A percentile compares a stretch with the other conserved stretches of the same genome.
phyloP scores from a whole-genome alignment of 176 grass and related monocot genomes.

The Eremochloa ophiuroides region DNA sequence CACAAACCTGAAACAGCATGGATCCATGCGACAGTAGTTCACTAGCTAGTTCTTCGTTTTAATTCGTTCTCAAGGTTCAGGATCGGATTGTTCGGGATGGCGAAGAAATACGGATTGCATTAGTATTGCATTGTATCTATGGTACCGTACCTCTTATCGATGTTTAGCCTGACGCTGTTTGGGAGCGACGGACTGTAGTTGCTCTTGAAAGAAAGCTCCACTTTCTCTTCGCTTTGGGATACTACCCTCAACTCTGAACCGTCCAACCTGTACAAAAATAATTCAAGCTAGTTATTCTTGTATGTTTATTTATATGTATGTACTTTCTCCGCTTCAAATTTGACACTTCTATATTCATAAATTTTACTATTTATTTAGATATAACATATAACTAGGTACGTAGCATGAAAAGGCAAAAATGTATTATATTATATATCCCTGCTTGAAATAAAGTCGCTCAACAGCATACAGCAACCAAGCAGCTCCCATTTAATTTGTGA shows the following conservation, averaged over 20 bases:
- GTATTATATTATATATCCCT: no score
- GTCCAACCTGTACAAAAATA: conserved; percentile 34
- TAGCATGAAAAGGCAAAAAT: no score
- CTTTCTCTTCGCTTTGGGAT: conserved; percentile 33
- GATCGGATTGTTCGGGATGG: not conserved
- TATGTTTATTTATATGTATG: no score
- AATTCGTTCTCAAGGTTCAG: not conserved
- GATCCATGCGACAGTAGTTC: not conserved
- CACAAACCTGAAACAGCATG: conserved; percentile 36
- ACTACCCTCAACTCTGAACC: conserved; percentile 39
- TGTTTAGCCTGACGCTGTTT: conserved; percentile 25
- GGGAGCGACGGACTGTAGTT: conserved; percentile 35
- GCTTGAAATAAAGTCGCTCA: no score
- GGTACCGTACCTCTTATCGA: conserved; percentile 82
- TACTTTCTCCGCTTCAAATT: no score
- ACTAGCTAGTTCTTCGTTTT: not conserved
- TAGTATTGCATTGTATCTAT: no score
- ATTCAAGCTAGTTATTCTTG: not conserved
- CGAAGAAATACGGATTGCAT: not conserved
- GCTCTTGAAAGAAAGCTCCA: conserved; percentile 73
- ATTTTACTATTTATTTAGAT: no score
- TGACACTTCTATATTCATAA: no score
- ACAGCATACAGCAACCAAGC: no score
- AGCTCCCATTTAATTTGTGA: not conserved
- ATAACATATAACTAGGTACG: no score